Conservation (phyloP, 2,329 filamentous ascomycete species). For the Monosporascus sp. region DNA sequence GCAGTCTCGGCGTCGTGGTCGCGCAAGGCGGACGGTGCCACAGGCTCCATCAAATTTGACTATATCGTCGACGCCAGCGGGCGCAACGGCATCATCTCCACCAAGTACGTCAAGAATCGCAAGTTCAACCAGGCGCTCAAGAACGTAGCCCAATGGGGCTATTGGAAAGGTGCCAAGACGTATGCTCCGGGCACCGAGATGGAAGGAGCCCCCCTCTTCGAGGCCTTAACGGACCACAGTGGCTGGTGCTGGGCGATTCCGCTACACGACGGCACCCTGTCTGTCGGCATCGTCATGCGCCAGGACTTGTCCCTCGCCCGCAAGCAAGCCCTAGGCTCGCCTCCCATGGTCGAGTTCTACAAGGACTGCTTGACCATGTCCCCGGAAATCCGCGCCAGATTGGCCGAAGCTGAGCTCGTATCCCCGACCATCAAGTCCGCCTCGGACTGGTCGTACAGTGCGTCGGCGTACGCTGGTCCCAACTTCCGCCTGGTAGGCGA, state of each 20-base stretch:
- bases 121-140: conserved; percentile 41
- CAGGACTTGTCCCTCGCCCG: conserved; percentile 40
- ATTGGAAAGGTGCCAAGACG: conserved; percentile 33
- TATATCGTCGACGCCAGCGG: conserved; percentile 46
- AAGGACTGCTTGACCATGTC: conserved; percentile 26
- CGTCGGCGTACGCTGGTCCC: conserved; percentile 35
- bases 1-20: conserved; percentile 31
- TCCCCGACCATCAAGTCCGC: no score
- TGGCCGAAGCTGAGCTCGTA: conserved; percentile 28
- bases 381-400: conserved; percentile 24
- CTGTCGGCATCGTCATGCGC: no score
- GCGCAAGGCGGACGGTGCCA: conserved; percentile 26
- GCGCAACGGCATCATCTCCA: conserved; percentile 38
- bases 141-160: conserved; percentile 45
- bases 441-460: conserved; percentile 44
- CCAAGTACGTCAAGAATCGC: conserved; percentile 45
- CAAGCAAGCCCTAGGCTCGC: no score
- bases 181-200: conserved; percentile 25
- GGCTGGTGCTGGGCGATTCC: no score
- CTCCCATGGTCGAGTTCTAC: no score
- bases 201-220: conserved; percentile 37
- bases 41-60: conserved; percentile 39
- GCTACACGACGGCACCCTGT: no score
- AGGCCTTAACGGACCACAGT: conserved; percentile 39
- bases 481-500: conserved; percentile 38